Evolutionary conservation across 768 basidiomycete species (phyloP).

Genomic region (Guyanaporus albipodus): DNA sequence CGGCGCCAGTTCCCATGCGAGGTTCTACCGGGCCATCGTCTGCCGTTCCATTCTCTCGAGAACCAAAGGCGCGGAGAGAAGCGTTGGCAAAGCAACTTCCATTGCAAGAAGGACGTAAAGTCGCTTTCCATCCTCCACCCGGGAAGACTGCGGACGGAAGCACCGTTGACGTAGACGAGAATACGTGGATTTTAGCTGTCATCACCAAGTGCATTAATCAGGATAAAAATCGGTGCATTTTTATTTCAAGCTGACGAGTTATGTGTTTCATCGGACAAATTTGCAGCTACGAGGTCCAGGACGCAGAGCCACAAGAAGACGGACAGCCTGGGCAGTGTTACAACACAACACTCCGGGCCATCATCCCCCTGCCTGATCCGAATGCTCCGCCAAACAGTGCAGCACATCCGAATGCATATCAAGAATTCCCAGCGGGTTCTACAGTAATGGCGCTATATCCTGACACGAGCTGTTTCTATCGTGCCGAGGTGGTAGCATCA

Average conservation of each 20-base stretch:
- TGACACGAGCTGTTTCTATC: constrained; percentile 88
- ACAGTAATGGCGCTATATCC: constrained; percentile 87
- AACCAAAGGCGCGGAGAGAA: constrained; percentile 65
- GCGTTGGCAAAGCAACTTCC: constrained; percentile 58
- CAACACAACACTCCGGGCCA: constrained; percentile 61
- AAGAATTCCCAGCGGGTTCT: constrained; percentile 65
- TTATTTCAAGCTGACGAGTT: neutral
- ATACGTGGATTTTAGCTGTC: constrained; percentile 75
- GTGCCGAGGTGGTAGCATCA: constrained; percentile 75
- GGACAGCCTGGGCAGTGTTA: constrained; percentile 70
- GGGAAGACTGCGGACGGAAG: constrained; percentile 51
- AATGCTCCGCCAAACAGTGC: constrained; percentile 52
- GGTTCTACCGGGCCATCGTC: constrained; percentile 58
- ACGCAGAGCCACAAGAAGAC: constrained; percentile 79
- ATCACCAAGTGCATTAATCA: constrained; percentile 66
- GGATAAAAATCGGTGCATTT: constrained; percentile 60
- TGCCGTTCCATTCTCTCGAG: constrained; percentile 52
- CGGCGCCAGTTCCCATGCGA: constrained; percentile 29
- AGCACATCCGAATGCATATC: constrained; percentile 65
- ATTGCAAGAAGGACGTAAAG: constrained; percentile 69
- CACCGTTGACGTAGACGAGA: constrained; percentile 46
- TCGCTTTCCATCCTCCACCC: constrained; percentile 72
- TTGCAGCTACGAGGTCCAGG: constrained; percentile 78
- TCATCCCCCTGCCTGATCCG: constrained; percentile 80
- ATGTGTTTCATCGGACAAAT: neutral